Evolutionary conservation across 352 stramenopile species (phyloP), one percentile per base, ranked within the genome.

Genomic region (Elongisporangium prolatum): DNA sequence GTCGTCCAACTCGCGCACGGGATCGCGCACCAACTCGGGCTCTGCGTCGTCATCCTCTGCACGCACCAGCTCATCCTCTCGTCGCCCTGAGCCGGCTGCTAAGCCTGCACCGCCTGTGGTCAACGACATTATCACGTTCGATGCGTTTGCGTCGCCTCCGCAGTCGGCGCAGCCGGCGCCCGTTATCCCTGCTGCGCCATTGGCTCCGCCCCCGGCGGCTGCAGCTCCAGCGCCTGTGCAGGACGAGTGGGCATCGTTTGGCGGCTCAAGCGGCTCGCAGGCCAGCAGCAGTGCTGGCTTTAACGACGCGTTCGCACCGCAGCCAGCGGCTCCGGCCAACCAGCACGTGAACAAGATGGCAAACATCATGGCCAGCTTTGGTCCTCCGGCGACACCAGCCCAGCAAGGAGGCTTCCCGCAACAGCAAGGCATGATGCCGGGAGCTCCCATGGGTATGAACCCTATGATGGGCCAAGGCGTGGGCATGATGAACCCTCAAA

Each of bases 331-430:
- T 7, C 69, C 74, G n/a, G 68, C 69, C 6, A 73, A 79, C 54
- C 77, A 88, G 57, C 79, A 86, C 56, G 64, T 72, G 49, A 89
- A 88, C 68, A 85, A 88, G 49, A 88, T 93, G 75, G 83, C 83
- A 51, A 92, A 84, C 67, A 95, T 95, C 67, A 95, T 95, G 85
- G 83, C 85, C 13, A 95, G 76, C 64, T 95, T 95, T 49, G 85
- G 80, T 10, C 21, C 70, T 1, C 57, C 68, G 11, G 38, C 65
- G 1, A 56, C 66, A 0, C 57, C 67, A 11, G 60, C 68, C 25
- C 64, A 60, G 40, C 59, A 56, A 37, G 64, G 48, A 60, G 57
- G 57, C 49, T 88, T 77, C 54, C 68, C 61, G 56, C 60, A 52
- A 67, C 75, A 79, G 25, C 75, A 84, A 55, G 68, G 68, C 34